Conservation (phyloP, 2,329 filamentous ascomycete genomes). For the Aspergillus pseudoviridinutans region DNA sequence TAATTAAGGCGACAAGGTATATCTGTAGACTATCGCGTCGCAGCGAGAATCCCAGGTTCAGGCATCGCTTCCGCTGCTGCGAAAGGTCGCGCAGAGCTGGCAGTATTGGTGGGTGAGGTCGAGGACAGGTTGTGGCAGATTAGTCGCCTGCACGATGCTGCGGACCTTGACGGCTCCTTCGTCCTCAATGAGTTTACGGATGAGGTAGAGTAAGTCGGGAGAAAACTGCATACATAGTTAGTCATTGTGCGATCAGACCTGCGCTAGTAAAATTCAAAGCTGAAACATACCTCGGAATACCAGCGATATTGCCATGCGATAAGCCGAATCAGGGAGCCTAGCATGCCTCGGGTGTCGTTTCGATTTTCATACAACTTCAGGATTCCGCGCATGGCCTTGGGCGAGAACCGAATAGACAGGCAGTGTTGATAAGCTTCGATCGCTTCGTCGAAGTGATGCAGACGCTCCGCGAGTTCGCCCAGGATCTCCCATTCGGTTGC, state of each 20-base stretch:
- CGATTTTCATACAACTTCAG: constrained; percentile 72
- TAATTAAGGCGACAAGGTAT: not conserved
- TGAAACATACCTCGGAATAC: constrained; percentile 77
- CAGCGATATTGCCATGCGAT: constrained; percentile 98
- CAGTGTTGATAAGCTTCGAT: constrained; percentile 91
- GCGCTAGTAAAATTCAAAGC: not conserved
- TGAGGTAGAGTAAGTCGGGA: constrained; percentile 78
- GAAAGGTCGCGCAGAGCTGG: constrained; percentile 87
- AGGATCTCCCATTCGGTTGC: constrained; percentile 98
- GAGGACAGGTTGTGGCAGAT: constrained; percentile 84
- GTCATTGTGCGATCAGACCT: not conserved
- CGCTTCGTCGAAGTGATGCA: constrained; percentile 88
- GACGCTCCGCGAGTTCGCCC: constrained; percentile 82
- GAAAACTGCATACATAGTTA: constrained; percentile 62
- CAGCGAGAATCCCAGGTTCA: constrained; percentile 37
- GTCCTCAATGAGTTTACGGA: constrained; percentile 91
- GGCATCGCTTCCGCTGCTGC: constrained; percentile 87
- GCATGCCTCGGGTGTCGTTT: constrained; percentile 74
- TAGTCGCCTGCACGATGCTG: constrained; percentile 95
- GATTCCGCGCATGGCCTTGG: constrained; percentile 84
- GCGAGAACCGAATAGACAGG: constrained; percentile 81
- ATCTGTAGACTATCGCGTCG: not conserved
- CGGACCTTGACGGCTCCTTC: constrained; percentile 96
- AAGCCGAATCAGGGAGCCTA: constrained; percentile 81
- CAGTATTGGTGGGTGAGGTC: constrained; percentile 97